These are phyloP conservation scores for Candida peoriensis DNA, from an alignment of 805 yeast species.

Conservation along the genomic window DNA sequence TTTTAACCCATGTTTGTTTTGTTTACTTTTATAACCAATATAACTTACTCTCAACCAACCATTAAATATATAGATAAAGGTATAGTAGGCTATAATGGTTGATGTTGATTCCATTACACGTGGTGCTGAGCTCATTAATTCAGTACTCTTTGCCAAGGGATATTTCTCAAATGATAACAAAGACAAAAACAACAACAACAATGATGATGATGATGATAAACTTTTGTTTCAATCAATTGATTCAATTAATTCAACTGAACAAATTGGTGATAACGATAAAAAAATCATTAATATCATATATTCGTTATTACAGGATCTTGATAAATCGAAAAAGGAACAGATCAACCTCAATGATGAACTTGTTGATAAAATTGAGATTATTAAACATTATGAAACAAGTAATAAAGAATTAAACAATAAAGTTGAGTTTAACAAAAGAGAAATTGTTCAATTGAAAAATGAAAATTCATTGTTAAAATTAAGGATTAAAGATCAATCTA, in stretches of 20 bases:
- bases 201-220: constrained; percentile 9
- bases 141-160: constrained; percentile 12
- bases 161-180: too few species aligned
- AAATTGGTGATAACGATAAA: constrained; percentile 9
- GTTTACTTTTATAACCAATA: too few species aligned
- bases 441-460: too few species aligned
- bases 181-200: neutral
- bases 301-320: constrained; percentile 10
- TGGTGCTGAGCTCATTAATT: constrained; percentile 13
- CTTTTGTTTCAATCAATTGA: too few species aligned
- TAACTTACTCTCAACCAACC: too few species aligned
- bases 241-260: too few species aligned
- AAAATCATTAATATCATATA: constrained; percentile 11
- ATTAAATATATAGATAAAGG: too few species aligned
- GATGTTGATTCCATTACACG: constrained; percentile 6
- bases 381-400: too few species aligned
- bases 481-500: neutral
- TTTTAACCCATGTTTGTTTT: too few species aligned
- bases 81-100: neutral
- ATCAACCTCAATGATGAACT: constrained; percentile 1
- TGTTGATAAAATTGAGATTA: constrained; percentile 2
- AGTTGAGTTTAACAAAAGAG: too few species aligned
- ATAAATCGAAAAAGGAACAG: constrained; percentile 9
- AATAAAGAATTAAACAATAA: too few species aligned
- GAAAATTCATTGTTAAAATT: constrained; percentile 3